phyloP scores from a whole-genome alignment of 2,329 filamentous ascomycete species.

The Teratosphaeria pseudoeucalypti region DNA sequence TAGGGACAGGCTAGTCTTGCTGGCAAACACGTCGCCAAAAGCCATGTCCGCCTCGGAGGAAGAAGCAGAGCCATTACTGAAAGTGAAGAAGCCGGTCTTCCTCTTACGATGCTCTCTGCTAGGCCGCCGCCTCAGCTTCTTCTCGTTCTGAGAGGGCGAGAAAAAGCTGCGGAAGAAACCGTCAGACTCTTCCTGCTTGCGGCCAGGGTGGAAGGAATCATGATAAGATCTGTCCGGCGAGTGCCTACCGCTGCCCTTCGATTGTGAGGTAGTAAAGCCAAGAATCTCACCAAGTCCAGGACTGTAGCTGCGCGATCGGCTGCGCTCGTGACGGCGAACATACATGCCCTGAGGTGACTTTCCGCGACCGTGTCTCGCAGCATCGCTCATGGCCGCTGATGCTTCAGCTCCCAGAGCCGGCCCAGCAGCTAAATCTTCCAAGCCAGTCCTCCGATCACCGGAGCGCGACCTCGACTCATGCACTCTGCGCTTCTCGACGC shows the following conservation, averaged over 20 bases:
- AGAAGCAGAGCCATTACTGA: constrained; percentile 36
- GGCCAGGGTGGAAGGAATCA: constrained; percentile 6
- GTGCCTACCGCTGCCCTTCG: constrained; percentile 4
- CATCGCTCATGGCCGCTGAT: constrained; percentile 8
- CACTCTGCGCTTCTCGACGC: constrained; percentile 16
- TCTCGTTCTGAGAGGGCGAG: constrained; percentile 17
- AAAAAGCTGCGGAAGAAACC: constrained; percentile 22
- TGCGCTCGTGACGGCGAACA: constrained; percentile 27
- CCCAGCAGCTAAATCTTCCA: constrained; percentile 13
- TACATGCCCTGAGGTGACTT: constrained; percentile 10
- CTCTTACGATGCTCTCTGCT: constrained; percentile 21
- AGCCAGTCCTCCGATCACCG: constrained; percentile 28
- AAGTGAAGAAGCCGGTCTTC: constrained; percentile 38
- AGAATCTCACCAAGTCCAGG: constrained; percentile 17
- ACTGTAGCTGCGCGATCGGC: constrained; percentile 31
- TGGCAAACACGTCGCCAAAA: constrained; percentile 30
- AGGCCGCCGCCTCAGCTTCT: constrained; percentile 5
- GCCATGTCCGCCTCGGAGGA: constrained; percentile 38
- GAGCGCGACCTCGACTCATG: constrained; percentile 21
- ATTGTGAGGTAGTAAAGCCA: constrained; percentile 9
- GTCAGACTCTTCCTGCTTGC: constrained; percentile 9
- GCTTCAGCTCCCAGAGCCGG: constrained; percentile 15
- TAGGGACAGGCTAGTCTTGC: constrained; percentile 10
- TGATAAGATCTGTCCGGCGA: constrained; percentile 7
- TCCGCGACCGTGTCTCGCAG: constrained; percentile 8